Evolutionary conservation across 1,284 basidiomycete species (phyloP).

Genomic region (Inonotus hispidus): DNA sequence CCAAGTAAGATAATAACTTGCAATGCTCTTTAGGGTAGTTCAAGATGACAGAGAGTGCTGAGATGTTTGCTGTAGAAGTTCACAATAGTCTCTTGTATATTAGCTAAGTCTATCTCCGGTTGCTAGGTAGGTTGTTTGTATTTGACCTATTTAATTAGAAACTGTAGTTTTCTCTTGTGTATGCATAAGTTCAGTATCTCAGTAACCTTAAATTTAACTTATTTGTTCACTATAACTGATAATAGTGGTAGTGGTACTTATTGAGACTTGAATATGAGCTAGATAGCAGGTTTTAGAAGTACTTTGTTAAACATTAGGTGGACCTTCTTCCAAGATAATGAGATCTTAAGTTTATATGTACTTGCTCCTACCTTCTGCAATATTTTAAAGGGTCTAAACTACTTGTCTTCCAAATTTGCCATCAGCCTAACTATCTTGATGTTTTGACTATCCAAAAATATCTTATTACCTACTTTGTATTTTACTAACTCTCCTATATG

Average conservation of each 20-base stretch:
- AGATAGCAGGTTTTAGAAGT: not conserved
- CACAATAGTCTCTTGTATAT: too few species aligned
- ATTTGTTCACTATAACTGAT: not conserved
- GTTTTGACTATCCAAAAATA: not conserved
- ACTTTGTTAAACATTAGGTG: not conserved
- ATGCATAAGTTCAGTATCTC: too few species aligned
- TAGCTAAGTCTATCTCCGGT: too few species aligned
- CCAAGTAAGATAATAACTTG: too few species aligned
- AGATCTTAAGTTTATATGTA: not conserved
- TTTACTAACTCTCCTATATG: not conserved
- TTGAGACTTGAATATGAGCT: not conserved
- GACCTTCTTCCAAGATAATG: not conserved
- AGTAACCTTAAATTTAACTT: too few species aligned
- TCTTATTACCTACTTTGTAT: not conserved
- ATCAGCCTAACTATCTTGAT: not conserved
- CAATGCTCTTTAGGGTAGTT: too few species aligned
- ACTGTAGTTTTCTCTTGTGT: too few species aligned
- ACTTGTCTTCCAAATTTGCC: not conserved
- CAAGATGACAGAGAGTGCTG: too few species aligned
- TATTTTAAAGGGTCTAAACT: not conserved
- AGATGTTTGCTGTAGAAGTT: too few species aligned
- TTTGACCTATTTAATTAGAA: too few species aligned
- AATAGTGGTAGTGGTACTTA: not conserved
- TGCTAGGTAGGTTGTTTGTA: too few species aligned
- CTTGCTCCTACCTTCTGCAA: not conserved